Base-by-base conservation (phyloP, 352 stramenopile genomes). In the Pythium aquatile region DNA sequence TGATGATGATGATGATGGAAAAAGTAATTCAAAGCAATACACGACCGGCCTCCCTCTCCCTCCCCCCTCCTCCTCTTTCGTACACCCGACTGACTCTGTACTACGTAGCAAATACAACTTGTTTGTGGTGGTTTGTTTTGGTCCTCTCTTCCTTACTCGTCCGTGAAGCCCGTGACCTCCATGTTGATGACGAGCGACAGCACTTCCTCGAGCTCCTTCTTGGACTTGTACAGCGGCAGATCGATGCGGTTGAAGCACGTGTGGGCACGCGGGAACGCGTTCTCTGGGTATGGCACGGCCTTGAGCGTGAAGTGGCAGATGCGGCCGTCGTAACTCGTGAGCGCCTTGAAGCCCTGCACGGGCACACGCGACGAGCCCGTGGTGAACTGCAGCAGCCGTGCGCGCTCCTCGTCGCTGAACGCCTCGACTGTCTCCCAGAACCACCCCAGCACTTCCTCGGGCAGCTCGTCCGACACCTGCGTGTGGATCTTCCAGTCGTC, bases 101-200 rank as follows among this genome's bases (percentile, higher is more conserved):
- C 37, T 30, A 51, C 44, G 44, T 46, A 58, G 30, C 52, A 62
- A 42, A 55, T 55, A 62, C 56, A 78, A 44, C 30, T 72, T 47
- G 40, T 47, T 29, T 30, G n/a, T 3, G 20, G 16, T 42, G 37
- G 37, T 42, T 42, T 13, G 37, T 42, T 42, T 42, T 16, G 44
- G 8, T 14, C 44, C 5, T 24, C 2, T 10, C 6, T 24, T 81
- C 83, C 6, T 24, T 81, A 86, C 70, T 86, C 78, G 70, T 86
- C 77, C 57, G 78, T 87, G 67, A 98, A 98, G 54, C 94, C 93
- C 44, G 92, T 98, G 62, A 93, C 77, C 68, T 97, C 91, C 93
- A 98, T 98, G 59, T 96, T 96, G 55, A 98, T 97, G 14, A 95
- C 93, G 58, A 98, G 81, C 62, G 89, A 96, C 39, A 98, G 76